Percentiles rank a stretch among this genome's conserved stretches.
These are phyloP conservation scores for Mortierella sp. DNA, from an alignment of 371 early-diverging fungal species.

Conservation along the genomic window DNA sequence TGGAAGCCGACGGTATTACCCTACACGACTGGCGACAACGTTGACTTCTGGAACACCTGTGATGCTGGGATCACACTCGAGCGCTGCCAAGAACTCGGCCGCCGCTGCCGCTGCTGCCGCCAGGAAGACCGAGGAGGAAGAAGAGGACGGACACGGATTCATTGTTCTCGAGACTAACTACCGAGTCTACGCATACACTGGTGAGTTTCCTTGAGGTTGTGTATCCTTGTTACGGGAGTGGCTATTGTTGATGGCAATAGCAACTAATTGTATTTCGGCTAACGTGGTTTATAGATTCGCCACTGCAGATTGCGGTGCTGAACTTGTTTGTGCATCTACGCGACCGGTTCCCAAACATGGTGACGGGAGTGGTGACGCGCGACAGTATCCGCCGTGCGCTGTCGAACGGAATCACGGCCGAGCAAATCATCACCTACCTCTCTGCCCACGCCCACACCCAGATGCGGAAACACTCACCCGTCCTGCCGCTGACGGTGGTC, in stretches of 20 bases:
- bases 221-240: too few relatives aligned
- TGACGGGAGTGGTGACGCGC: conserved; percentile 92
- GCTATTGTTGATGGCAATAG: background rate
- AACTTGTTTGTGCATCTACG: conserved; percentile 91
- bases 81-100: conserved; percentile 39
- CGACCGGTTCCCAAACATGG: conserved; percentile 95
- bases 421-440: conserved; percentile 94
- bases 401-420: conserved; percentile 95
- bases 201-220: conserved; percentile 48
- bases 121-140: conserved; percentile 57
- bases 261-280: background rate
- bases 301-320: conserved; percentile 97
- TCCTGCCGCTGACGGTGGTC: conserved; percentile 94
- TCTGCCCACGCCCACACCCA: conserved; percentile 93
- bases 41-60: conserved; percentile 85
- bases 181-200: conserved; percentile 96
- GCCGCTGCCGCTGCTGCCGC: conserved; percentile 33
- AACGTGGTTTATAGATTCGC: conserved; percentile 78
- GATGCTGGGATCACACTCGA: conserved; percentile 42
- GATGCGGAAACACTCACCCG: conserved; percentile 85
- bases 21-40: conserved; percentile 93
- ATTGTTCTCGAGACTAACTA: conserved; percentile 94
- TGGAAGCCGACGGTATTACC: conserved; percentile 86
- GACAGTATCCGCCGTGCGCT: conserved; percentile 94
- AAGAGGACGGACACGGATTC: conserved; percentile 76